Conservation (phyloP, 2,329 filamentous ascomycete genomes). For the Diatrype stigma region DNA sequence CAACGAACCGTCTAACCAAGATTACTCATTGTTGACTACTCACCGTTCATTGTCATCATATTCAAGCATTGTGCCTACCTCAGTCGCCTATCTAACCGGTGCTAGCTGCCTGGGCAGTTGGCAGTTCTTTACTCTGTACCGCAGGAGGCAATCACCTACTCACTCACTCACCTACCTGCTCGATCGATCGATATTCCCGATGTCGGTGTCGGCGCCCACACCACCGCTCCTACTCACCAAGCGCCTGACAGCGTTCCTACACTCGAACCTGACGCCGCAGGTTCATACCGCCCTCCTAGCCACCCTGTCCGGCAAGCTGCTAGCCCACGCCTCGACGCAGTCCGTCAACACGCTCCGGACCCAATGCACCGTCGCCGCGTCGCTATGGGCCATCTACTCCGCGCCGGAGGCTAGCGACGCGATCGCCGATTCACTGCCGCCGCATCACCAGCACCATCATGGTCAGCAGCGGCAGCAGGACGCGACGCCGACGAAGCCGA, state of each 20-base stretch:
- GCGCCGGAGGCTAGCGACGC: constrained; percentile 34
- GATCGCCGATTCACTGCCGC: constrained; percentile 38
- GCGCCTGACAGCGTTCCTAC: constrained; percentile 59
- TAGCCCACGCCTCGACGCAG: constrained; percentile 55
- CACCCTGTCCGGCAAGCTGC: constrained; percentile 57
- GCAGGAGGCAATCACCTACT: background rate
- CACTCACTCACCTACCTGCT: background rate
- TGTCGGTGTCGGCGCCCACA: constrained; percentile 33
- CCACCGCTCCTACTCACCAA: constrained; percentile 62
- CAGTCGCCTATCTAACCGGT: too few relatives aligned
- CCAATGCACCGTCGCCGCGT: constrained; percentile 61
- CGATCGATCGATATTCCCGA: background rate
- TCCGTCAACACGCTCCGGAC: constrained; percentile 55
- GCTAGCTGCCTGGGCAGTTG: too few relatives aligned
- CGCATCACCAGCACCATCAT: constrained; percentile 7
- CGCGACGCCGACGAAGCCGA: constrained; percentile 20
- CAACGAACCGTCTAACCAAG: too few relatives aligned
- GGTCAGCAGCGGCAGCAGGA: constrained; percentile 1
- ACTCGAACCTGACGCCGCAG: constrained; percentile 51
- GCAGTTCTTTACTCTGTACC: background rate
- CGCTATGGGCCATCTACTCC: constrained; percentile 56
- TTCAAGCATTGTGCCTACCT: too few relatives aligned
- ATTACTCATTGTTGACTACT: too few relatives aligned
- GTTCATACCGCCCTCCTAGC: constrained; percentile 58
- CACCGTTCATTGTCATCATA: too few relatives aligned